These are phyloP conservation scores for Halophytophthora batemanensis DNA, from an alignment of 352 stramenopile species.

Conservation along the genomic window DNA sequence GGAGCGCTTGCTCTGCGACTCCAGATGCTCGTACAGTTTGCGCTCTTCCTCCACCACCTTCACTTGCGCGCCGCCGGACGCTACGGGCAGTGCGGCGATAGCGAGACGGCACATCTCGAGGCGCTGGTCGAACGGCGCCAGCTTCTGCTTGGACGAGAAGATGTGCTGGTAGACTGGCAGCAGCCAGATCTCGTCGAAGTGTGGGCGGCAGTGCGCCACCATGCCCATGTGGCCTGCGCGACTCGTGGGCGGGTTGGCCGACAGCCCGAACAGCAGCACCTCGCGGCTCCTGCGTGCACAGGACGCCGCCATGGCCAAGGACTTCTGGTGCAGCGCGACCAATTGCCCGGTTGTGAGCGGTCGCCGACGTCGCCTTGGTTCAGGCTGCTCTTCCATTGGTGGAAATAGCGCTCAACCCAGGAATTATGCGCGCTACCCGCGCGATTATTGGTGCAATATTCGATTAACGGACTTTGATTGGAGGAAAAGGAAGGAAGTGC, in stretches of 20 bases:
- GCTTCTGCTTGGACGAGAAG: constrained; percentile 71
- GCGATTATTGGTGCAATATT: too few relatives aligned
- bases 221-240: constrained; percentile 76
- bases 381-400: constrained; percentile 13
- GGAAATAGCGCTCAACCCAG: constrained; percentile 4
- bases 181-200: constrained; percentile 89
- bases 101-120: constrained; percentile 70
- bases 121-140: constrained; percentile 74
- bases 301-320: constrained; percentile 6
- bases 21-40: constrained; percentile 56
- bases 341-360: too few relatives aligned
- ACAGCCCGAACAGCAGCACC: constrained; percentile 83
- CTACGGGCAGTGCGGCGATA: constrained; percentile 29
- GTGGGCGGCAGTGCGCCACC: constrained; percentile 47
- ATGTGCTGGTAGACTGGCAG: constrained; percentile 89
- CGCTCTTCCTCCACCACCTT: constrained; percentile 60
- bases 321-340: too few relatives aligned
- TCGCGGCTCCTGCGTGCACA: constrained; percentile 14
- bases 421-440: not conserved
- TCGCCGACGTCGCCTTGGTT: too few relatives aligned
- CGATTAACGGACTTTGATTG: too few relatives aligned
- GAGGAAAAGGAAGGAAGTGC: too few relatives aligned
- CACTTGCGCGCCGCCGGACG: constrained; percentile 25
- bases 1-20: constrained; percentile 18
- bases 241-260: constrained; percentile 80